phyloP scores from a whole-genome alignment of 2,329 filamentous ascomycete species.

The Colletotrichum sojae region DNA sequence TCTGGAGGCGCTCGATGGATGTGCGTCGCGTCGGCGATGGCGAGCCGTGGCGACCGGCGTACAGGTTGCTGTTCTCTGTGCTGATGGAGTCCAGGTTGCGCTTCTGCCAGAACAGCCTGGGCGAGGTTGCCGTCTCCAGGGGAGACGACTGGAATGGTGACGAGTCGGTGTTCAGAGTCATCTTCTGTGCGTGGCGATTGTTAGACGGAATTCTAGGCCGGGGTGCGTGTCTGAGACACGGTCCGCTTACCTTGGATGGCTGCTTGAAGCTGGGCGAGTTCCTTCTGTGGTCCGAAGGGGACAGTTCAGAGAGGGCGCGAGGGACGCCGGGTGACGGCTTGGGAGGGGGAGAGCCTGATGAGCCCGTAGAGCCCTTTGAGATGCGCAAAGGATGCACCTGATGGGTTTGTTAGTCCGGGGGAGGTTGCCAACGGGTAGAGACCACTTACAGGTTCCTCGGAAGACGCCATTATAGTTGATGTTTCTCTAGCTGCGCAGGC shows the following conservation, averaged over 20 bases:
- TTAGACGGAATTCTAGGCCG: constrained; percentile 46
- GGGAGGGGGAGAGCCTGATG: constrained; percentile 69
- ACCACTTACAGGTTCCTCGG: constrained; percentile 41
- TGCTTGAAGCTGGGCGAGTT: constrained; percentile 96
- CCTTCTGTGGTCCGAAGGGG: constrained; percentile 85
- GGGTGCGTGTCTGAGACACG: constrained; percentile 42
- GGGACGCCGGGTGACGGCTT: constrained; percentile 75
- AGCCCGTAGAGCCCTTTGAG: constrained; percentile 71
- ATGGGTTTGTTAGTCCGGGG: constrained; percentile 15
- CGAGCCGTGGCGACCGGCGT: constrained; percentile 71
- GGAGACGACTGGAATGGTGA: constrained; percentile 91
- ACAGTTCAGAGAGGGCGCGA: constrained; percentile 90
- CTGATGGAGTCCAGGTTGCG: constrained; percentile 71
- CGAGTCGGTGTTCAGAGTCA: constrained; percentile 78
- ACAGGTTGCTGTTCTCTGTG: constrained; percentile 79
- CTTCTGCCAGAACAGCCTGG: constrained; percentile 93
- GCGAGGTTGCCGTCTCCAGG: constrained; percentile 77
- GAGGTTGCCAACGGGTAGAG: not conserved
- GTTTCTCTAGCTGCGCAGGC: constrained; percentile 20
- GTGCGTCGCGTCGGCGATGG: constrained; percentile 84
- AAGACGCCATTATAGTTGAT: constrained; percentile 39
- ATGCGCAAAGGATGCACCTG: constrained; percentile 86
- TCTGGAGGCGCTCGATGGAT: constrained; percentile 95
- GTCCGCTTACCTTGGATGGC: constrained; percentile 75
- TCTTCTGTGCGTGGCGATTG: constrained; percentile 66